phyloP scores from a whole-genome alignment of 1,284 basidiomycete species.

The Takashimella tepidaria region DNA sequence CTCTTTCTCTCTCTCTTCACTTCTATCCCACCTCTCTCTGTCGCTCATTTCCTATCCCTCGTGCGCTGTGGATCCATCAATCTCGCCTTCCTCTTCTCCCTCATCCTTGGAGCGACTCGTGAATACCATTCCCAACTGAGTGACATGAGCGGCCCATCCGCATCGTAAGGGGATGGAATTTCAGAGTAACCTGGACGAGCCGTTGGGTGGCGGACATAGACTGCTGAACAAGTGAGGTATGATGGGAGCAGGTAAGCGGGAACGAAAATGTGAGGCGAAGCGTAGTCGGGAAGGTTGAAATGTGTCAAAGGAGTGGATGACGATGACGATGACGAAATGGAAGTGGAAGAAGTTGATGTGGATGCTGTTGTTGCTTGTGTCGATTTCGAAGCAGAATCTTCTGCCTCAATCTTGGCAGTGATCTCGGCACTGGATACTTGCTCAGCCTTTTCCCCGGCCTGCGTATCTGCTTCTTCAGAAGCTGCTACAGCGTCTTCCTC shows the following conservation, averaged over 20 bases:
- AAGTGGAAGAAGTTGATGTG: slow-evolving; percentile 16
- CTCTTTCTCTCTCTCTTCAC: not conserved
- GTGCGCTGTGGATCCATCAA: slow-evolving; percentile 60
- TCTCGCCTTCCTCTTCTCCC: slow-evolving; percentile 59
- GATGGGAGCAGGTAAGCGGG: slow-evolving; percentile 91
- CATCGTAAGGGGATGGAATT: slow-evolving; percentile 87
- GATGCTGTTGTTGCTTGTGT: slow-evolving; percentile 10
- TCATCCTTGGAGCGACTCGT: slow-evolving; percentile 58
- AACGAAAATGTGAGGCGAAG: slow-evolving; percentile 88
- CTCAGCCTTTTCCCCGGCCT: slow-evolving; percentile 10
- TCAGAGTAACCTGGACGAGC: slow-evolving; percentile 87
- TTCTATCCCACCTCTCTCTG: slow-evolving; percentile 2
- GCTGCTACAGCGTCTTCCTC: slow-evolving; percentile 13
- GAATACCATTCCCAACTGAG: slow-evolving; percentile 86
- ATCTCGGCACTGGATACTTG: slow-evolving; percentile 7
- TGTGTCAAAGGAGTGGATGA: no score
- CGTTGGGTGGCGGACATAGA: slow-evolving; percentile 94
- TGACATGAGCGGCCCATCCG: slow-evolving; percentile 81
- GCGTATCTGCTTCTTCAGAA: slow-evolving; percentile 8
- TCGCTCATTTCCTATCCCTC: slow-evolving; percentile 48
- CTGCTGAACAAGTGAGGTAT: slow-evolving; percentile 83
- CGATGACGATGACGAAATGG: slow-evolving; percentile 7
- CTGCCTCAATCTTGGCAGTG: slow-evolving; percentile 10
- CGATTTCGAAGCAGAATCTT: not conserved
- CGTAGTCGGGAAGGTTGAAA: slow-evolving; percentile 84